Conservation (phyloP, 257 asterid genomes). For the Solanum ossicruentum region DNA sequence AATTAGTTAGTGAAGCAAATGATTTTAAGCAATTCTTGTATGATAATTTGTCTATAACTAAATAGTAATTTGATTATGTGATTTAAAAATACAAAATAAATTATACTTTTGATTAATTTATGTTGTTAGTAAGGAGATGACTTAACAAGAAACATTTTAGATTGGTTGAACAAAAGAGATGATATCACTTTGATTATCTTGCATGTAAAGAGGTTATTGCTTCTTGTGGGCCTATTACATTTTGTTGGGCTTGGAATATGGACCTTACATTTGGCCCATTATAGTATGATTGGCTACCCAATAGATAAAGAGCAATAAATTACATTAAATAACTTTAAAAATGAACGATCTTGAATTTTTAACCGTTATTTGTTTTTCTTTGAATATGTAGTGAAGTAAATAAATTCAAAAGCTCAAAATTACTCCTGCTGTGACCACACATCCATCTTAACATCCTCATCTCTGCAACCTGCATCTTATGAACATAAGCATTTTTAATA, state of each 20-base stretch:
- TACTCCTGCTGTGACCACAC: no score
- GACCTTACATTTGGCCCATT: background rate
- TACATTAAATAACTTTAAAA: background rate
- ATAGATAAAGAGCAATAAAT: background rate
- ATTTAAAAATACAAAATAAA: background rate
- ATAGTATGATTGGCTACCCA: background rate
- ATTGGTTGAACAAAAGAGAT: background rate
- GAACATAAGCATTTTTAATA: no score
- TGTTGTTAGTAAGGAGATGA: background rate
- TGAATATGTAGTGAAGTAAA: background rate
- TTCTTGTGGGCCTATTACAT: background rate
- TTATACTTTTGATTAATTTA: background rate
- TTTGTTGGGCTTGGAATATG: background rate
- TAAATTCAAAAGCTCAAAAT: background rate
- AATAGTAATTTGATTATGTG: background rate
- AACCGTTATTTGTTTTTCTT: background rate
- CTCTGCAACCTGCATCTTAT: no score
- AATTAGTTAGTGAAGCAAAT: background rate
- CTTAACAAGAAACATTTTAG: background rate
- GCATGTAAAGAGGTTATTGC: background rate
- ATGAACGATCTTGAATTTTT: background rate
- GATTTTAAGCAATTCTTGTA: background rate
- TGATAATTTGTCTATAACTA: background rate
- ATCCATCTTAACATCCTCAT: no score
- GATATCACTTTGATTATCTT: background rate